Evolutionary conservation across 768 basidiomycete species (phyloP).

Genomic region (Hypholoma sublateritium): DNA sequence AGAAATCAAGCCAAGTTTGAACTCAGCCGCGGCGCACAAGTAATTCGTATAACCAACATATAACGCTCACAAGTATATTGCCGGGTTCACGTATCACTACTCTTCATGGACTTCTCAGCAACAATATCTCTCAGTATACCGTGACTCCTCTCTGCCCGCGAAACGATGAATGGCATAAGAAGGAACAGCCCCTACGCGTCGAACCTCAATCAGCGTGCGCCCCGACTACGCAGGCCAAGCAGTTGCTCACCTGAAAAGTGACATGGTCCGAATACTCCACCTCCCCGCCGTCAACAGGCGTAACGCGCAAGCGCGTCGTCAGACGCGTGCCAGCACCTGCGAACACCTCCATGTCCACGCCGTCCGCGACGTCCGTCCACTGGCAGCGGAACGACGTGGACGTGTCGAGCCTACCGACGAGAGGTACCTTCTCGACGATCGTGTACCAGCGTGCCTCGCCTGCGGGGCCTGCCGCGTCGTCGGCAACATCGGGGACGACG

Average conservation of each 20-base stretch:
- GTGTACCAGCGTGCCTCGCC: conserved; percentile 21
- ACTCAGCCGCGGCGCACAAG: neutral
- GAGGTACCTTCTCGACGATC: conserved; percentile 27
- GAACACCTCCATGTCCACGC: conserved; percentile 17
- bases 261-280: conserved; percentile 27
- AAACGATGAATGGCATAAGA: conserved; percentile 33
- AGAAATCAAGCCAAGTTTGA: neutral
- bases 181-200: conserved; percentile 29
- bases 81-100: neutral
- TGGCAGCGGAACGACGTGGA: conserved; percentile 23
- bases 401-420: conserved; percentile 23
- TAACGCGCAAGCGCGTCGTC: conserved; percentile 13
- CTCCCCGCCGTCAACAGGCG: conserved; percentile 20
- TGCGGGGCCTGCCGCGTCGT: conserved; percentile 10
- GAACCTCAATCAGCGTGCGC: neutral
- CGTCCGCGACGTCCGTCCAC: conserved; percentile 16
- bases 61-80: neutral
- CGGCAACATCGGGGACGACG: conserved; percentile 20
- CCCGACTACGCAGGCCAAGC: neutral
- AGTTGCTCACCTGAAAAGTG: neutral
- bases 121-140: conserved; percentile 24
- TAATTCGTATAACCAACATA: no score
- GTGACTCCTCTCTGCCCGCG: conserved; percentile 30
- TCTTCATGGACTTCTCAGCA: conserved; percentile 9
- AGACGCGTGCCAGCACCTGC: conserved; percentile 18